Base-by-base conservation (phyloP, 169 alveolate genomes). In the Babesia bovis region DNA sequence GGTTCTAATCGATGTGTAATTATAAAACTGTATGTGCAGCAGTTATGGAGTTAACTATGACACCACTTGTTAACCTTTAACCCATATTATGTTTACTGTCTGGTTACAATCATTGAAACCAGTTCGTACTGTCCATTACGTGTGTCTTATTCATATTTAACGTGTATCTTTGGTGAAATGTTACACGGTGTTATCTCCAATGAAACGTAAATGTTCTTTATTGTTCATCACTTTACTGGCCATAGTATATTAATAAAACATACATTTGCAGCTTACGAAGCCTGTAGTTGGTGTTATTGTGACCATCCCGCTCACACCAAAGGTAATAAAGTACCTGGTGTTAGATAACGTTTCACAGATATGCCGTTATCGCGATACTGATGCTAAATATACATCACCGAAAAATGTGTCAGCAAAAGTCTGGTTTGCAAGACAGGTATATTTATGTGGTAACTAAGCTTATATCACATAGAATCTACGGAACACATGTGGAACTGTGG, bases 401-500 rank as follows among this genome's bases (percentile, higher is more conserved):
- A 36, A 45, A 44, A 5, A 30, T 19, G 33, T 56, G 1, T 56
- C 73, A 36, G 51, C 73, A n/a, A 49, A 63, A 15, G 73, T 63
- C 33, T 63, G 73, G 73, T 63, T 63, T 60, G 50, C 73, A 0
- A 5, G 47, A 26, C 73, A 63, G 60, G 73, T 58, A 9, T 35
- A 28, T 59, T n/a, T 0, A 26, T 13, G n/a, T 1, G 15, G 6
- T 12, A 19, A 3, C 6, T 28, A 30, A 32, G 28, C 21, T 2
- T 19, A 38, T 7, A 13, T n/a, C 32, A 2, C 21, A 4, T 33
- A 67, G 78, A 30, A 28, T 7, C 10, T 67, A 7, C 32, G 58
- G 36, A 67, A 67, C 44, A 25, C 66, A 15, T 67, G 78, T 33
- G 78, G 78, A 1, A 67, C 78, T 4, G 17, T 51, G n/a, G 78